Evolutionary conservation across 108 stramenopile genomes (phyloP).

Genomic region (Cyclotella kingstonii): DNA sequence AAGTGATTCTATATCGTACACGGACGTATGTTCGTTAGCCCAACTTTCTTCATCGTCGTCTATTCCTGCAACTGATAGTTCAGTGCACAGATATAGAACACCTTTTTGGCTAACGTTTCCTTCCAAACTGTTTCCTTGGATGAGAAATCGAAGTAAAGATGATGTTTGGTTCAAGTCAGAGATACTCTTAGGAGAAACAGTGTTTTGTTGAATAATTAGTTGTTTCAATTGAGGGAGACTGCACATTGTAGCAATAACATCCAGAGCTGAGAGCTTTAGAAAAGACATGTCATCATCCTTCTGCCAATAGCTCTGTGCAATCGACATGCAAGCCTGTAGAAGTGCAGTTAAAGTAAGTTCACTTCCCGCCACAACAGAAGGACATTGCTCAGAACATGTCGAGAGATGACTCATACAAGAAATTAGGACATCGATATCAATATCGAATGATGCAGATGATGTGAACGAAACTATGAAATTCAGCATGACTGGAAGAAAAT

Average conservation of each 20-base stretch:
- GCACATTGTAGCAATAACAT: constrained; percentile 50
- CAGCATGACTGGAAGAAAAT: constrained; percentile 24
- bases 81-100: constrained; percentile 34
- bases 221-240: constrained; percentile 53
- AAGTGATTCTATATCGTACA: constrained; percentile 43
- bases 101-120: constrained; percentile 12
- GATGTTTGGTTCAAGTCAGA: constrained; percentile 10
- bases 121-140: constrained; percentile 30
- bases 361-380: constrained; percentile 58
- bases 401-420: constrained; percentile 29
- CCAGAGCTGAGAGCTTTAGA: constrained; percentile 44
- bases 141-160: constrained; percentile 27
- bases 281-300: constrained; percentile 12
- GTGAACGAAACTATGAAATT: constrained; percentile 17
- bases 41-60: constrained; percentile 55
- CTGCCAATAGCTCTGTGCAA: constrained; percentile 16
- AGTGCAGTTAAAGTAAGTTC: constrained; percentile 29
- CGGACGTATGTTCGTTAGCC: constrained; percentile 45
- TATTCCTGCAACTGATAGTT: constrained; percentile 24
- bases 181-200: constrained; percentile 1
- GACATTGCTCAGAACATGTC: constrained; percentile 35
- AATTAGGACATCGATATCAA: constrained; percentile 5
- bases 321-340: constrained; percentile 43
- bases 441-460: constrained; percentile 18
- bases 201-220: constrained; percentile 9